Evolutionary conservation across 2,329 filamentous ascomycete species (phyloP), one percentile per base, ranked within the genome.

Genomic region (Ophiostoma piceae): DNA sequence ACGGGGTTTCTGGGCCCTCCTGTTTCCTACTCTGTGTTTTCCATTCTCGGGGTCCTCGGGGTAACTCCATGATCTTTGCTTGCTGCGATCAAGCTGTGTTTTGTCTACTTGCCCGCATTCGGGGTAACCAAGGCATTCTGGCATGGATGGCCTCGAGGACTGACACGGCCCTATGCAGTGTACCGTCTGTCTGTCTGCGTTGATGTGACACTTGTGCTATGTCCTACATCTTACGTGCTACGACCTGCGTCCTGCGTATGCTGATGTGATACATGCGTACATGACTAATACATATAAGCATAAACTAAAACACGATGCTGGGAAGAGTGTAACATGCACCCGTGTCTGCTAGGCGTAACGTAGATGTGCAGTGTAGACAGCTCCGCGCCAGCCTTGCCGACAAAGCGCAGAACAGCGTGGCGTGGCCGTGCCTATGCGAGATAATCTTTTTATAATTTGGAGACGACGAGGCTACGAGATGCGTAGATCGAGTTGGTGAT

Each of bases 71-170:
- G 11, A 16, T 35, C 26, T 62, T 19, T 26, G 8, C 51, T 57
- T 29, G 43, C 7, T 57, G 51, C 51, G 2, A 22, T 57, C 51
- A 26, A 14, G 2, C 5, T 57, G 51, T 62, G 22, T 12, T 62
- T 62, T 62, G 22, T 62, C 57, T 62, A 62, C 26, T 62, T 62
- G 57, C 57, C 57, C 12, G 26, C 57, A 62, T 62, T 62, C 57
- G 57, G 26, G 57, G 26, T 62, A 57, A 12, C 9, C 4, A 57
- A 3, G 16, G 26, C 16, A 57, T 26, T 7, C n/a, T 57, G 51
- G 16, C 51, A 57, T 26, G 51, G 16, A 19, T 19, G 16, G 43
- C n/a, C 16, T 35, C 35, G 5, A 35, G 35, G 35, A 35, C 35
- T 35, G 35, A 35, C 35, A 35, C 35, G 43, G 43, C 4, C 16